Base-by-base conservation (phyloP, 495 filamentous ascomycete species). In the Physcia stellaris region DNA sequence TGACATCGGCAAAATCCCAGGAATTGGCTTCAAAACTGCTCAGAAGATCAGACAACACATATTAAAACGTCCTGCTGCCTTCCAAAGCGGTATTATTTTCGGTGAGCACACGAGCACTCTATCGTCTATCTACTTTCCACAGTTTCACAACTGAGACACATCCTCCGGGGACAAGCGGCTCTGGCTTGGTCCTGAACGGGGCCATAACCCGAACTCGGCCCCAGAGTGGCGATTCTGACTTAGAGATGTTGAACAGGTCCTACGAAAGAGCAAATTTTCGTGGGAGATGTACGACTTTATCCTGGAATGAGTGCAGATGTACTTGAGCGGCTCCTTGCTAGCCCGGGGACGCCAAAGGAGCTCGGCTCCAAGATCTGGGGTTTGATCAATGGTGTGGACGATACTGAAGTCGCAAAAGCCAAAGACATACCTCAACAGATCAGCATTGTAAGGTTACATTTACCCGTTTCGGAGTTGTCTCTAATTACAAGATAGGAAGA, bases 391-490 rank as follows among this genome's bases (percentile, higher is more conserved):
- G 60, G 64, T 24, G 60, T 67, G 35, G 68, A 70, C 40, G 57
- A 61, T 39, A 62, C 69, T 6, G 75, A 80, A 29, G 85, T 96
- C 13, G 66, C 70, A 15, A 67, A 76, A 43, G 80, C 77, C 2
- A 70, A 74, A 46, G 74, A 73, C 27, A 56, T 93, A 11, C 88
- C 88, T 1, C 75, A 74, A 10, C 86, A 94, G 55, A 94, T 96
- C 54, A 87, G 83, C 56, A 92, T 96, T 43, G 47, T 50, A 18
- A 32, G 47, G 43, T 28, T 3, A n/a, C n/a, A n/a, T 26, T n/a
- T 6, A 32, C 6, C 2, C 16, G 10, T 4, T 10, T 18, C 7
- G 31, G 13, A 16, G 7, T 15, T 27, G 12, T 6, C n/a, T 7
- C 6, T 15, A 17, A 2, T 21, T 48, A 27, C 4, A 30, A 2